Evolutionary conservation across 148 eudicot genomes (phyloP).

Genomic region (Beta vulgaris): DNA sequence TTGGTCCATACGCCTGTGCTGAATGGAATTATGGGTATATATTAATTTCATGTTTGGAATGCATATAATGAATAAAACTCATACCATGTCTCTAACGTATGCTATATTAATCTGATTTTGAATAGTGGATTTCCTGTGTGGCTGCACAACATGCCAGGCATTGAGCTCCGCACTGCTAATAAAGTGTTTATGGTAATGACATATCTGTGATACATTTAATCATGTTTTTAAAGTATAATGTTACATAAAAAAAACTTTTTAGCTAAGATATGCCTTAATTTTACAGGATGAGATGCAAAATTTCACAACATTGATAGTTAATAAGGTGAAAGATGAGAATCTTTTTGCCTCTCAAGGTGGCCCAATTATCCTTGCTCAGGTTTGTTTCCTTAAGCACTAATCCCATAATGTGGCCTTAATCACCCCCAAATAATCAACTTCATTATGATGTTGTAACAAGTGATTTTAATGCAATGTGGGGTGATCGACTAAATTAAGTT

Average conservation of each 20-base stretch:
- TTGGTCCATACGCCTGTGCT: constrained; percentile 73
- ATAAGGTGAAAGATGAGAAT: constrained; percentile 49
- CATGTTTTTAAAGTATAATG: too few species aligned
- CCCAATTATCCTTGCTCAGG: constrained; percentile 65
- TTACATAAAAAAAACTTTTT: too few species aligned
- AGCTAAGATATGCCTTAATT: neutral
- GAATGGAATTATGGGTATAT: constrained; percentile 78
- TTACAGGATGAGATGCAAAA: constrained; percentile 57
- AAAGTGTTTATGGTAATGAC: constrained; percentile 46
- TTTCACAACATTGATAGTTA: constrained; percentile 52
- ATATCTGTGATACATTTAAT: too few species aligned
- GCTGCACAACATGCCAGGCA: constrained; percentile 56
- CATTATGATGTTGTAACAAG: too few species aligned
- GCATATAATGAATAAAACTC: too few species aligned
- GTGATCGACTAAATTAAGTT: too few species aligned
- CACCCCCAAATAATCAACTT: too few species aligned
- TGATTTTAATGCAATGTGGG: too few species aligned
- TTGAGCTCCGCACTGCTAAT: constrained; percentile 48
- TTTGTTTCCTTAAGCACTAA: constrained; percentile 2
- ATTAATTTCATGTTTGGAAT: neutral
- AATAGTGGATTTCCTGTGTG: constrained; percentile 63
- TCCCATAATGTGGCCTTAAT: too few species aligned
- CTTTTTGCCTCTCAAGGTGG: constrained; percentile 73
- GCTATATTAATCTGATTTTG: neutral
- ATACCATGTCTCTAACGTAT: neutral